Conservation (phyloP, 345 rosid genomes). For the Eucalyptus viminalis region DNA sequence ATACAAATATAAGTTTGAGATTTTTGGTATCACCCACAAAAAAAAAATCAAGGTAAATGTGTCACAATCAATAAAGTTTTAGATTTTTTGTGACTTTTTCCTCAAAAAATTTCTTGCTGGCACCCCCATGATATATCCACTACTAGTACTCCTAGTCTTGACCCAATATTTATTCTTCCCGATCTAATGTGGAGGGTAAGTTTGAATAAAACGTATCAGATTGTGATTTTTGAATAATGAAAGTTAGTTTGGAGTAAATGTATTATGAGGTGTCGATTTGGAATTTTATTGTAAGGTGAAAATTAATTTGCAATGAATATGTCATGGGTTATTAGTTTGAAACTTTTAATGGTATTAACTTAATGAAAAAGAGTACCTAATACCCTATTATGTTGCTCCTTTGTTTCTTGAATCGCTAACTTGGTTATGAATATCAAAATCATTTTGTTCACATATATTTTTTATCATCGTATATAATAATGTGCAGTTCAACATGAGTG, state of each 20-base stretch:
- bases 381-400: neutral
- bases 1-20: too few species aligned
- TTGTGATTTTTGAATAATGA: neutral
- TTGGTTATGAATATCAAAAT: neutral
- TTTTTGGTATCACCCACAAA: too few species aligned
- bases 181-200: neutral
- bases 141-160: too few species aligned
- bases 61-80: too few species aligned
- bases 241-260: neutral
- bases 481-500: neutral
- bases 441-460: neutral
- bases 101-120: neutral
- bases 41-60: too few species aligned
- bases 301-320: neutral
- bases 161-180: neutral
- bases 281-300: too few species aligned
- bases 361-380: neutral
- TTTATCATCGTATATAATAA: neutral
- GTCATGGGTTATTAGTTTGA: neutral
- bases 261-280: neutral
- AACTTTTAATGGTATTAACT: neutral
- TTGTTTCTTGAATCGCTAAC: neutral
- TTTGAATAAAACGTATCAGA: neutral
- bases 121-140: neutral
- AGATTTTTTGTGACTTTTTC: neutral